phyloP scores from a whole-genome alignment of 495 filamentous ascomycete species.

The Aspergillus kassunensis region DNA sequence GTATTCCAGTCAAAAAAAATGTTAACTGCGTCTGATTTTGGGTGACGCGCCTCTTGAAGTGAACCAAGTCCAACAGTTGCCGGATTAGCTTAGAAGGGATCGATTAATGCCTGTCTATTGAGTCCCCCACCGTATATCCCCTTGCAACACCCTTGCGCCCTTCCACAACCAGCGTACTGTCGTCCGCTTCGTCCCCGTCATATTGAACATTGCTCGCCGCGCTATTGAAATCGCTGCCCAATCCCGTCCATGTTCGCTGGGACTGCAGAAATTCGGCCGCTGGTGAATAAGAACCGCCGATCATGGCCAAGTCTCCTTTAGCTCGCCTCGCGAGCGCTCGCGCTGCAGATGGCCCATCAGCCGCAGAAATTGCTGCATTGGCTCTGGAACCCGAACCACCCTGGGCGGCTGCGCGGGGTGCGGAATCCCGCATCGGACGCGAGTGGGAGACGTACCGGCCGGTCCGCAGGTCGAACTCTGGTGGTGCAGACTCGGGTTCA shows the following conservation, averaged over 20 bases:
- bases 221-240: slow-evolving; percentile 74
- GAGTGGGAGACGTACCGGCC: slow-evolving; percentile 80
- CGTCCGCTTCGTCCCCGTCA: slow-evolving; percentile 48
- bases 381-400: slow-evolving; percentile 15
- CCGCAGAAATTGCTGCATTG: slow-evolving; percentile 26
- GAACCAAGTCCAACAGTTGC: not conserved
- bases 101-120: slow-evolving; percentile 35
- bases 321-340: slow-evolving; percentile 55
- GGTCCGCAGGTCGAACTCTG: slow-evolving; percentile 88
- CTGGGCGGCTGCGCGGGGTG: slow-evolving; percentile 26
- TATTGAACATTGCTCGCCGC: slow-evolving; percentile 48
- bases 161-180: slow-evolving; percentile 64
- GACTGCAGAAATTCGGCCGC: slow-evolving; percentile 82
- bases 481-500: slow-evolving; percentile 67
- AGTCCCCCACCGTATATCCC: slow-evolving; percentile 76
- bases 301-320: slow-evolving; percentile 65
- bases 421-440: slow-evolving; percentile 64
- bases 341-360: slow-evolving; percentile 28
- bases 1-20: too few species aligned
- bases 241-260: slow-evolving; percentile 83
- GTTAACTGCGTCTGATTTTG: too few species aligned
- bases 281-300: slow-evolving; percentile 81
- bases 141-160: slow-evolving; percentile 86
- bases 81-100: not conserved
- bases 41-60: too few species aligned